Evolutionary conservation across 257 asterid genomes (phyloP).

Genomic region (Ophiorrhiza pumila): DNA sequence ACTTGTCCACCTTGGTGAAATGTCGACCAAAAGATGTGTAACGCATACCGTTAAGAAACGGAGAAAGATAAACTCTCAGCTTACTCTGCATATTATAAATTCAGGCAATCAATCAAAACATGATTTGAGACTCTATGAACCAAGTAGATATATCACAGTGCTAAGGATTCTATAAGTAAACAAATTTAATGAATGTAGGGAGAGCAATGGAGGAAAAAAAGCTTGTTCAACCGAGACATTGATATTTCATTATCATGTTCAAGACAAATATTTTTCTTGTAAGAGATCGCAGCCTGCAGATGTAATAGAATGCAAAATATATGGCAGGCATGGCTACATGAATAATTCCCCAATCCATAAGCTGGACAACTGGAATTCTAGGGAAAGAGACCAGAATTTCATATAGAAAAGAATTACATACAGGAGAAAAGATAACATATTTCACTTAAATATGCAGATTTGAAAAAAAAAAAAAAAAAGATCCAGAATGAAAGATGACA

Average conservation of each 20-base stretch:
- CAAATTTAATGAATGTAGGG: not conserved
- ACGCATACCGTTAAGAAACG: constrained; percentile 68
- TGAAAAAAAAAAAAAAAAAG: not conserved
- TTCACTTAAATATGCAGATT: not conserved
- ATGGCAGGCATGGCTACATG: too few relatives aligned
- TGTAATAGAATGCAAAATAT: too few relatives aligned
- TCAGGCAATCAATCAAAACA: constrained; percentile 7
- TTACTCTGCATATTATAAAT: constrained; percentile 52
- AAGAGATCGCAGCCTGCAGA: too few relatives aligned
- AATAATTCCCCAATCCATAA: not conserved
- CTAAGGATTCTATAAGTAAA: not conserved
- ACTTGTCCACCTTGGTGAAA: constrained; percentile 74
- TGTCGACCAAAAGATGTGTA: constrained; percentile 97
- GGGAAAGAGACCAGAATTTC: not conserved
- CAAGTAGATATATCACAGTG: not conserved
- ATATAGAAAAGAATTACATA: not conserved
- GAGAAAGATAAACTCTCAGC: constrained; percentile 58
- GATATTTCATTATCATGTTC: not conserved
- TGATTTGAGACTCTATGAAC: not conserved
- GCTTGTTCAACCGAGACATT: not conserved
- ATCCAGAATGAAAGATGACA: not conserved
- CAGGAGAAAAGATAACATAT: too few relatives aligned
- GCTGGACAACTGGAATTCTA: not conserved
- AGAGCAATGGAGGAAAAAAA: not conserved
- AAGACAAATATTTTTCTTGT: too few relatives aligned